Percentiles rank a stretch among this genome's conserved stretches.
Evolutionary conservation across 164 flowering plant genomes (phyloP).

Genomic region (Magnolia kwangsiensis): DNA sequence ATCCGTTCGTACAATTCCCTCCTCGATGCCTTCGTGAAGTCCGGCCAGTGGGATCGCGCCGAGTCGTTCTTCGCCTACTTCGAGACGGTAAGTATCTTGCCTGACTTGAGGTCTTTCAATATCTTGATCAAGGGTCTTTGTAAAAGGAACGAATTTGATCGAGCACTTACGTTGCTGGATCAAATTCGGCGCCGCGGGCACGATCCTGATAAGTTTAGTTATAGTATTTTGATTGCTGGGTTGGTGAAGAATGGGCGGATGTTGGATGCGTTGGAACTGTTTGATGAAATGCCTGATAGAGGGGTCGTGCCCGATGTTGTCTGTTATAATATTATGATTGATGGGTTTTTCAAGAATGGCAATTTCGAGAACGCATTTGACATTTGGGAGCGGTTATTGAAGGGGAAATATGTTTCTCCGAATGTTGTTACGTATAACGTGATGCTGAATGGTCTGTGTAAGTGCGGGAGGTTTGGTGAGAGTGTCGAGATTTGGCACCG

Average conservation of each 20-base stretch:
- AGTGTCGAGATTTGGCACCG: slow-evolving; percentile 41
- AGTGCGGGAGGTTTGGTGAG: slow-evolving; percentile 42
- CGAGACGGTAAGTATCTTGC: slow-evolving; percentile 39
- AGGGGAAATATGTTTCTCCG: slow-evolving; percentile 30
- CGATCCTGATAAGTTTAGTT: slow-evolving; percentile 49
- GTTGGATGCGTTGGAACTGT: slow-evolving; percentile 53
- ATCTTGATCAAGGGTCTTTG: slow-evolving; percentile 63
- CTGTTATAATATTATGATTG: slow-evolving; percentile 78
- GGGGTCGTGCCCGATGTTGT: slow-evolving; percentile 60
- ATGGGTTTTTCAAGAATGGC: slow-evolving; percentile 60
- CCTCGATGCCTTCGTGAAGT: slow-evolving; percentile 53
- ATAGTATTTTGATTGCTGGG: slow-evolving; percentile 52
- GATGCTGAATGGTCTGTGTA: slow-evolving; percentile 55
- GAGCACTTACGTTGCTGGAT: slow-evolving; percentile 45
- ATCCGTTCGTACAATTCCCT: slow-evolving; percentile 61
- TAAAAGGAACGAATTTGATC: slow-evolving; percentile 43
- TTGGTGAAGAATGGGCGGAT: slow-evolving; percentile 42
- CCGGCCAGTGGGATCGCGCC: slow-evolving; percentile 51
- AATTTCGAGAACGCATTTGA: slow-evolving; percentile 33
- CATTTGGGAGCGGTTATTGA: slow-evolving; percentile 44
- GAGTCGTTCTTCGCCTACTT: slow-evolving; percentile 57
- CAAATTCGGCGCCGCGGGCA: slow-evolving; percentile 46
- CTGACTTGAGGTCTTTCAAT: slow-evolving; percentile 71
- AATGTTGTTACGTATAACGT: slow-evolving; percentile 53
- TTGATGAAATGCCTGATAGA: slow-evolving; percentile 75